Evolutionary conservation across 768 basidiomycete genomes (phyloP), one percentile per base, ranked within the genome.

Genomic region (Podaxis sp.): DNA sequence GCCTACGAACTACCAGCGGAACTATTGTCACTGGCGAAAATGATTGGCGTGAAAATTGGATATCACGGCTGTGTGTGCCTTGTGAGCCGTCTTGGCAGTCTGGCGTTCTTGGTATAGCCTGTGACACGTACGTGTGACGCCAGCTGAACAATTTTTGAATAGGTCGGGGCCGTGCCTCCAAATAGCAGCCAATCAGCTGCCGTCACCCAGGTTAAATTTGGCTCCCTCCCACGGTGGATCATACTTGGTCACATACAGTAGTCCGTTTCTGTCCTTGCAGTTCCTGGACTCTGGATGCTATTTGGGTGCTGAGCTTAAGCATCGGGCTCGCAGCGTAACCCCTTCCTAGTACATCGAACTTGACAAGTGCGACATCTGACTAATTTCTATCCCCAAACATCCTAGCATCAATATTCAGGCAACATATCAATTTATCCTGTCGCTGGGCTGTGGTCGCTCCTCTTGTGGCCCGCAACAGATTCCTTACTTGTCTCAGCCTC

Each of bases 101-200:
- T 55, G 44, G 51, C 40, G 13, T 60, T 52, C 50, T 60, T 50
- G 59, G 60, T 55, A 62, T 48, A 62, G 60, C 22, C 11, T 37
- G 71, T 72, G 67, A 72, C 71, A 67, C 38, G 8, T 54, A 60
- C 66, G 49, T 55, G 51, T 62, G 65, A 62, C 61, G 26, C 30
- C 44, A 55, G 41, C 40, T 55, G 51, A 40, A 53, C 48, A 49
- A 50, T 56, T 62, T 62, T 48, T 62, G 61, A 62, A 62, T 62
- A 38, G 46, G 48, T 55, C 71, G 69, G 64, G 66, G 64, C 68
- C 63, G 69, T 66, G 60, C 53, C 56, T 67, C 61, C 65, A 74
- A 76, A 75, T 75, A 76, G 73, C 73, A 72, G 50, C 73, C 73
- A 76, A 75, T 73, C 56, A 70, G 33, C 36, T 55, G 20, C 46